These are phyloP conservation scores for Xeromyces bisporus DNA, from an alignment of 495 filamentous ascomycete species.

Conservation along the genomic window DNA sequence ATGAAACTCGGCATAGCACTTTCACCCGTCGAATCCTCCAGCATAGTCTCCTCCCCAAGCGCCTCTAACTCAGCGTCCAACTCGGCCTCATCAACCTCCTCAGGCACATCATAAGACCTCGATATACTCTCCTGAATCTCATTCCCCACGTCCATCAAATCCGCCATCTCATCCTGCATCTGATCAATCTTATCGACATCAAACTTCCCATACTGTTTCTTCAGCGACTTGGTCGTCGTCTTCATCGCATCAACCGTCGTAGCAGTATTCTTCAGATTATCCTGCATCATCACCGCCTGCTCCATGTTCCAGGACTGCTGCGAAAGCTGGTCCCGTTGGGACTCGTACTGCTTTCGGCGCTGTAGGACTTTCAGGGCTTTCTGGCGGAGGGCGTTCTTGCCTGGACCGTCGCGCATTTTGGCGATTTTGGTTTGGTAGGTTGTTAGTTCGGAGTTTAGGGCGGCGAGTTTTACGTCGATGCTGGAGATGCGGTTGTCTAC, in stretches of 20 bases:
- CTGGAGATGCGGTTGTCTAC: constrained; percentile 70
- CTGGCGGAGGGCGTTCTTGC: constrained; percentile 80
- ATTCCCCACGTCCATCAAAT: constrained; percentile 93
- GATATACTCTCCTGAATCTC: constrained; percentile 96
- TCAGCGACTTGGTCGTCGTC: constrained; percentile 80
- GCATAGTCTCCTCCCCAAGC: constrained; percentile 75
- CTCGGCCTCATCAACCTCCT: constrained; percentile 96
- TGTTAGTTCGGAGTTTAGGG: constrained; percentile 77
- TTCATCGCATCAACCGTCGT: constrained; percentile 96
- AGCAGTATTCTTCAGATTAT: constrained; percentile 98
- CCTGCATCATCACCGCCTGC: constrained; percentile 96
- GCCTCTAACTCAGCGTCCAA: constrained; percentile 94
- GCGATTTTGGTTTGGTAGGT: constrained; percentile 74
- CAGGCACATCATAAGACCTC: constrained; percentile 84
- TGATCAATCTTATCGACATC: constrained; percentile 95
- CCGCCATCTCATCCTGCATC: constrained; percentile 98
- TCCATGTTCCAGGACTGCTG: constrained; percentile 99
- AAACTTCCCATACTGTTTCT: constrained; percentile 93
- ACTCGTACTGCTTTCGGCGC: constrained; percentile 91
- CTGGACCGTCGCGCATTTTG: constrained; percentile 94
- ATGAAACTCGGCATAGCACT: constrained; percentile 68
- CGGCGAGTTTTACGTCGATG: constrained; percentile 88
- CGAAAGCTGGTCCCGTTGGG: constrained; percentile 86
- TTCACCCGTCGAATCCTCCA: constrained; percentile 42
- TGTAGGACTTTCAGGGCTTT: constrained; percentile 93